Conservation (phyloP, 768 basidiomycete species). For the Tephrocybe sp. region DNA sequence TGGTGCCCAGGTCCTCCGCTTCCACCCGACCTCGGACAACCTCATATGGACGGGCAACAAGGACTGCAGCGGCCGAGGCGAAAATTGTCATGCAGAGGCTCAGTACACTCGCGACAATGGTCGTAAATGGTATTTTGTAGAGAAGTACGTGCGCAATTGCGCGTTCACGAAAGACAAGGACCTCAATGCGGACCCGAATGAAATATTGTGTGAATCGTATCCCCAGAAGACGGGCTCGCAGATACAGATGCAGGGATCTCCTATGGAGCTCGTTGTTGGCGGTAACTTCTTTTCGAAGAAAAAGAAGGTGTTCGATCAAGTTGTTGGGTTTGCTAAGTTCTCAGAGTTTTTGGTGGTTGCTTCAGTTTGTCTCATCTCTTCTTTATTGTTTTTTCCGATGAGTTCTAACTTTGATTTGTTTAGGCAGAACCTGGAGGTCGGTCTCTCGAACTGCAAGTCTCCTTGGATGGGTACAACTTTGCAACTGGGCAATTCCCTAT, state of each 20-base stretch:
- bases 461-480: constrained; percentile 85
- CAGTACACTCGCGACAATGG: constrained; percentile 80
- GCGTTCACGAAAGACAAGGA: constrained; percentile 86
- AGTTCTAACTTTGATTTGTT: not conserved
- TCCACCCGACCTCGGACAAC: constrained; percentile 84
- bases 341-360: constrained; percentile 96
- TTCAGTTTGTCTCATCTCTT: constrained; percentile 54
- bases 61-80: constrained; percentile 50
- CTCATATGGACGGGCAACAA: constrained; percentile 87
- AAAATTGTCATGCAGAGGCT: constrained; percentile 73
- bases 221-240: constrained; percentile 81
- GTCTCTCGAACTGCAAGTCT: constrained; percentile 85
- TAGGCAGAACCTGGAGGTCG: constrained; percentile 54
- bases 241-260: constrained; percentile 56
- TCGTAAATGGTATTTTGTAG: constrained; percentile 70
- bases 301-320: constrained; percentile 77
- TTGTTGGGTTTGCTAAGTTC: constrained; percentile 97
- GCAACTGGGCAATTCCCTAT: constrained; percentile 90
- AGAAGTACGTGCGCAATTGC: constrained; percentile 87
- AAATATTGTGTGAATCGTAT: constrained; percentile 93
- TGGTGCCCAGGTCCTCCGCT: constrained; percentile 72
- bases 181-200: constrained; percentile 77
- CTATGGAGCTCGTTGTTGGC: constrained; percentile 80
- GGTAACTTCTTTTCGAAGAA: constrained; percentile 68
- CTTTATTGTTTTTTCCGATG: constrained; percentile 1